Evolutionary conservation across 495 filamentous ascomycete species (phyloP), one percentile per base, ranked within the genome.

Genomic region (Penicillium maclennaniae): DNA sequence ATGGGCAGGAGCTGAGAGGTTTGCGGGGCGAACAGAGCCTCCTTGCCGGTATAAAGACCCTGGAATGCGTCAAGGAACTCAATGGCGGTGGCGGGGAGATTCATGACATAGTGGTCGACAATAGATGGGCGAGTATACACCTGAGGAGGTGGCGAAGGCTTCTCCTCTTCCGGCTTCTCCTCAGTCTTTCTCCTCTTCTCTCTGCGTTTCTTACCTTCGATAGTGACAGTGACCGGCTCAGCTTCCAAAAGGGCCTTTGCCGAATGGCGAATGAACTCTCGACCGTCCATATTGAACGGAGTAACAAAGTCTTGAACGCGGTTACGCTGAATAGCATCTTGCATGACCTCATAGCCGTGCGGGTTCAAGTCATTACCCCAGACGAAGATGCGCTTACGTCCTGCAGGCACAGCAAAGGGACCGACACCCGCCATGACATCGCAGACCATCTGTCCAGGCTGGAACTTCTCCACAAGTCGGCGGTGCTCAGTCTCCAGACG

Each of bases 341-440:
- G 61, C 65, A 99, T 83, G 45, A 80, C 83, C 43, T 73, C 78
- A 68, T 81, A 87, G 50, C 90, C 91, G 51, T 93, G 87, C 5
- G 93, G 93, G 61, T 99, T 99, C 62, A 97, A 82, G 64, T 99
- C 93, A 66, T 97, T 97, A 10, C 91, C 93, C 87, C 87, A 96
- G 36, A 97, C 92, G 58, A 96, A 92, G n/a, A 90, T 87, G 42
- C 82, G 81, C 68, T 87, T 91, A 73, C 86, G 92, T 23, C 88
- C 93, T 1, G 93, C 92, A 0, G 93, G 93, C 3, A 97, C 75
- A 26, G 92, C 92, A 67, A 99, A 99, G 1, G 93, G 93, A 1
- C 93, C 93, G 40, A 99, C 88, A 28, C 93, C 93, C 8, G 92
- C 92, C 93, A 99, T 99, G 53, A 97, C 88, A 68, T 99, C 93